Percentiles rank a stretch among this genome's conserved stretches.
phyloP scores from a whole-genome alignment of 164 flowering plant genomes.

The Stephania yunnanensis region DNA sequence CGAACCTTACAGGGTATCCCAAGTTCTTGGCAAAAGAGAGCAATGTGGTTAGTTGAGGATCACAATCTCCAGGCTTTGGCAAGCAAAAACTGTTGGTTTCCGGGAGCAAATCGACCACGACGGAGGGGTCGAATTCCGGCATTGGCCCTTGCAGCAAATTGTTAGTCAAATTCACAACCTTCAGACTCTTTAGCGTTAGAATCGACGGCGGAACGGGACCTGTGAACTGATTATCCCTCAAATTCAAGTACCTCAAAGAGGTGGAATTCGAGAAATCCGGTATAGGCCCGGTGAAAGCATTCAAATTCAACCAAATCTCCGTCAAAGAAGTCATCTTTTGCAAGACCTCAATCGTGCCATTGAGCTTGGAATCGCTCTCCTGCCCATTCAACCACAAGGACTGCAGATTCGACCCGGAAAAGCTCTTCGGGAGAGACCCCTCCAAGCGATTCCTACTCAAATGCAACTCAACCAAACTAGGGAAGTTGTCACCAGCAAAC shows the following conservation, averaged over 20 bases:
- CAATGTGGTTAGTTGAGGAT: constrained; percentile 45
- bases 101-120: constrained; percentile 33
- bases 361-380: constrained; percentile 30
- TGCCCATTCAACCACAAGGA: constrained; percentile 92
- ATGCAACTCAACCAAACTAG: constrained; percentile 51
- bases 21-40: constrained; percentile 45
- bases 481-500: constrained; percentile 39
- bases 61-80: constrained; percentile 57
- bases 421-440: constrained; percentile 59
- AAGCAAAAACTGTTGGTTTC: constrained; percentile 25
- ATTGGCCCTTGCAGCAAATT: constrained; percentile 80
- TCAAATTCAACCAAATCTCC: constrained; percentile 74
- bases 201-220: constrained; percentile 76
- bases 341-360: constrained; percentile 57
- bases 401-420: constrained; percentile 48
- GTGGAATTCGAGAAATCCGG: constrained; percentile 64
- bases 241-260: constrained; percentile 39
- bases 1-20: constrained; percentile 58
- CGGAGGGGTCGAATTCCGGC: constrained; percentile 49
- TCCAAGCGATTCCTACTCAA: constrained; percentile 54
- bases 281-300: constrained; percentile 73
- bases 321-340: constrained; percentile 66
- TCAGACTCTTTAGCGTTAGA: constrained; percentile 37
- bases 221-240: constrained; percentile 73
- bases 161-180: constrained; percentile 61